These are phyloP conservation scores for Aspergillus pseudotamarii DNA, from an alignment of 2,329 filamentous ascomycete species.

Conservation along the genomic window DNA sequence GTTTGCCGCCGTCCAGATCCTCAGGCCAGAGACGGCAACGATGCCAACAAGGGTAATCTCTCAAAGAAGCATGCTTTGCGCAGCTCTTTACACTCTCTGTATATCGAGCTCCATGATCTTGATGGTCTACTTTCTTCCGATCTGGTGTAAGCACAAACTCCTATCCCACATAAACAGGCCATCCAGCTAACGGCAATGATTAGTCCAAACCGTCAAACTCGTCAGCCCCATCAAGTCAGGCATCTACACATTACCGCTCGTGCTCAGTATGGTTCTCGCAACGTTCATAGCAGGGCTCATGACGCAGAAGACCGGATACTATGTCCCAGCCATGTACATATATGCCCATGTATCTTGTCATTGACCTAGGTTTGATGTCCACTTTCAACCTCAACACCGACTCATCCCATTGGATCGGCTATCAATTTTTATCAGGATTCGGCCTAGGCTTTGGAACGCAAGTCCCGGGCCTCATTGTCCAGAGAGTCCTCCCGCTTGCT, in stretches of 20 bases:
- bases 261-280: background rate
- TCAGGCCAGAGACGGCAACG: background rate
- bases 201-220: constrained; percentile 2
- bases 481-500: background rate
- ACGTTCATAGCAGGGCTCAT: background rate
- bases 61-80: background rate
- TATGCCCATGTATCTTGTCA: background rate
- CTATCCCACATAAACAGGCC: too few species aligned
- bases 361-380: background rate
- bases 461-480: background rate
- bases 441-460: constrained; percentile 1
- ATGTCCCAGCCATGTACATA: constrained; percentile 1
- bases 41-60: background rate
- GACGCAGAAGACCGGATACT: background rate
- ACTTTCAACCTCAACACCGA: background rate
- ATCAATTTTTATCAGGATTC: background rate
- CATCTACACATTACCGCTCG: background rate
- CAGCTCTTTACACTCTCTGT: background rate
- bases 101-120: background rate
- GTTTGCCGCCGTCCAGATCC: background rate
- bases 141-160: background rate
- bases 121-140: background rate
- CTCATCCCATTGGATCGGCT: background rate
- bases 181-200: background rate
- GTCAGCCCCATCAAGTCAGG: background rate